Conservation (phyloP, 306 rosid genomes). For the Quercus variabilis region DNA sequence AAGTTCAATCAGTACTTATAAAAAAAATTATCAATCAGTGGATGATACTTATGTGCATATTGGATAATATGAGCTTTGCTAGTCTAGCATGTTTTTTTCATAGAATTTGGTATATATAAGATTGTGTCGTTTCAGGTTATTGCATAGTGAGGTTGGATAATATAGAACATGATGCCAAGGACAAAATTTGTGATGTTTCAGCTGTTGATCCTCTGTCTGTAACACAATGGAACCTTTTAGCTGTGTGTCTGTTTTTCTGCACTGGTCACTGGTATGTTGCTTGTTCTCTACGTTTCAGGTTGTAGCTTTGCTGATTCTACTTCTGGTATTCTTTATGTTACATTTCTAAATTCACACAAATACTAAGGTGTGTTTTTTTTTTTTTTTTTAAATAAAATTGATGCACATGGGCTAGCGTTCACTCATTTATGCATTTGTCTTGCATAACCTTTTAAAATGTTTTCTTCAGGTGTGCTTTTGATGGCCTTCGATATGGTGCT, state of each 20-base stretch:
- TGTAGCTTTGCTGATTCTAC: conserved; percentile 14
- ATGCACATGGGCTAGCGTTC: neutral
- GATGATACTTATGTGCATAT: neutral
- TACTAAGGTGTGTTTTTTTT: neutral
- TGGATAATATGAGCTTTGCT: neutral
- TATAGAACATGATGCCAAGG: conserved; percentile 32
- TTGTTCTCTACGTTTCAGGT: conserved; percentile 25
- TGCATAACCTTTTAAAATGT: conserved; percentile 2
- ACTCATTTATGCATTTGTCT: neutral
- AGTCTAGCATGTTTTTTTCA: conserved; percentile 5
- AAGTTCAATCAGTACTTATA: neutral
- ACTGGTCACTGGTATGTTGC: conserved; percentile 87
- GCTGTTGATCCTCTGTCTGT: conserved; percentile 47
- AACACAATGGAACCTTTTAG: conserved; percentile 83
- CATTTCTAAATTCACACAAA: neutral
- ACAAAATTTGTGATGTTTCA: conserved; percentile 29
- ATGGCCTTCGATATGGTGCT: conserved; percentile 95
- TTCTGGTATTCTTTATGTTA: conserved; percentile 1
- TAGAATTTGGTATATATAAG: neutral
- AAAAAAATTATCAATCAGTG: neutral
- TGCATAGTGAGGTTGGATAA: conserved; percentile 60
- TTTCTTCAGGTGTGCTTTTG: conserved; percentile 91
- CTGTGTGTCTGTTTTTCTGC: conserved; percentile 87
- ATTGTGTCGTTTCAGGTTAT: conserved; percentile 56
- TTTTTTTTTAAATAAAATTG: neutral